A percentile compares a stretch with the other conserved stretches of the same genome.
These are phyloP conservation scores for Dimargaris xerosporica DNA, from an alignment of 192 early-diverging fungal species.

Conservation along the genomic window DNA sequence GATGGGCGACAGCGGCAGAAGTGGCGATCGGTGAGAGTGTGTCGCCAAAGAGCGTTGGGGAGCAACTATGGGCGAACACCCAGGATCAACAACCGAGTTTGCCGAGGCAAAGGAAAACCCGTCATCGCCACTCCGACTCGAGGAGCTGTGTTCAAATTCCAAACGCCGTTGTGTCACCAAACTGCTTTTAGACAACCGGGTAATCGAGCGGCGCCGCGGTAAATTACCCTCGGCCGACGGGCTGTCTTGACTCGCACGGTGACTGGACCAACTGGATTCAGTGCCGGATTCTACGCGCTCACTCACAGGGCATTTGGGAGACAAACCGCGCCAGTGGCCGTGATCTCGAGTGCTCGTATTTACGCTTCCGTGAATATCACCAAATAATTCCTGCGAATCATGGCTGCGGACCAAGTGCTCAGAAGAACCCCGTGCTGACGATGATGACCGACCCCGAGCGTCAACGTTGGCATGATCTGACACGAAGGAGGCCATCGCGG, in stretches of 20 bases:
- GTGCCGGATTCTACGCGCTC: neutral
- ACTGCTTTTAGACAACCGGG: neutral
- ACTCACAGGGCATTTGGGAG: neutral
- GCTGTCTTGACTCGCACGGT: neutral
- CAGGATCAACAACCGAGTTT: neutral
- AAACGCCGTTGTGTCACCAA: neutral
- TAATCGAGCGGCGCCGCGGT: neutral
- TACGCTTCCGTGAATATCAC: neutral
- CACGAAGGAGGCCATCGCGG: too few species aligned
- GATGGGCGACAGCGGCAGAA: neutral
- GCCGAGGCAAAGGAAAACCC: neutral
- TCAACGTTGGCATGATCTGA: too few species aligned
- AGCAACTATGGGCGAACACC: neutral
- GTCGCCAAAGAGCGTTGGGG: neutral
- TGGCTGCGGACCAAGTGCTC: neutral
- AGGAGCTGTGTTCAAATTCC: neutral
- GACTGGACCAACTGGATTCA: neutral
- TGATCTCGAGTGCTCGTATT: neutral
- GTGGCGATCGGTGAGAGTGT: neutral
- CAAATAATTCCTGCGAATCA: neutral
- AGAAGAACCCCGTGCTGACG: too few species aligned
- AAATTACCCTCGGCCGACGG: neutral
- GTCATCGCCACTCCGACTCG: neutral
- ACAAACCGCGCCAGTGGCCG: neutral
- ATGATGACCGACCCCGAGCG: too few species aligned